phyloP scores from a whole-genome alignment of 495 filamentous ascomycete species.

The Talaromyces borbonicus region DNA sequence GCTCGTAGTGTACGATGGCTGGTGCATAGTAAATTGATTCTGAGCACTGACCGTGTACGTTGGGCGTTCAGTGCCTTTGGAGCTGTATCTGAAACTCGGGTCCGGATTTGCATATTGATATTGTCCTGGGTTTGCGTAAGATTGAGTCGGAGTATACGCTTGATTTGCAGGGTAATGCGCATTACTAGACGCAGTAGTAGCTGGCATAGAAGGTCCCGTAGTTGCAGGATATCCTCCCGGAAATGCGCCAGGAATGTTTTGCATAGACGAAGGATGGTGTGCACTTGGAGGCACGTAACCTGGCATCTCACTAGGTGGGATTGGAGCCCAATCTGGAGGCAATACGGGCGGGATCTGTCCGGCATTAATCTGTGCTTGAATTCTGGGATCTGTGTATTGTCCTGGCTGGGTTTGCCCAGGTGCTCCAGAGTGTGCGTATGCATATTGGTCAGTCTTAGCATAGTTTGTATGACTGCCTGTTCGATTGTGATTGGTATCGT shows the following conservation, averaged over 20 bases:
- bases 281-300: conserved; percentile 32
- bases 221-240: conserved; percentile 19
- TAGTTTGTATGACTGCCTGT: conserved; percentile 36
- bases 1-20: conserved; percentile 19
- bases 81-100: conserved; percentile 33
- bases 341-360: conserved; percentile 7
- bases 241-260: conserved; percentile 32
- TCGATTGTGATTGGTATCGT: conserved; percentile 4
- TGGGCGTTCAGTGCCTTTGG: conserved; percentile 24
- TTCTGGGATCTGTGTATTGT: conserved; percentile 11
- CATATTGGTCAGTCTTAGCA: conserved; percentile 36
- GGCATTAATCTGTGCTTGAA: not conserved
- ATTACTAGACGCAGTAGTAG: conserved; percentile 12
- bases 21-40: conserved; percentile 12
- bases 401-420: conserved; percentile 16
- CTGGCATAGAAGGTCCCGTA: no score
- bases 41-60: conserved; percentile 12
- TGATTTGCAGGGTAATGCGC: not conserved
- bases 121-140: conserved; percentile 25
- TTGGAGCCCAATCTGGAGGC: conserved; percentile 25
- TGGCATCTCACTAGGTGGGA: conserved; percentile 32
- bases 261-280: conserved; percentile 16
- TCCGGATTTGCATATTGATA: conserved; percentile 38
- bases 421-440: conserved; percentile 37
- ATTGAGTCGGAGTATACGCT: conserved; percentile 10